Evolutionary conservation across 495 filamentous ascomycete species (phyloP).

Genomic region (Aspergillus baeticus): DNA sequence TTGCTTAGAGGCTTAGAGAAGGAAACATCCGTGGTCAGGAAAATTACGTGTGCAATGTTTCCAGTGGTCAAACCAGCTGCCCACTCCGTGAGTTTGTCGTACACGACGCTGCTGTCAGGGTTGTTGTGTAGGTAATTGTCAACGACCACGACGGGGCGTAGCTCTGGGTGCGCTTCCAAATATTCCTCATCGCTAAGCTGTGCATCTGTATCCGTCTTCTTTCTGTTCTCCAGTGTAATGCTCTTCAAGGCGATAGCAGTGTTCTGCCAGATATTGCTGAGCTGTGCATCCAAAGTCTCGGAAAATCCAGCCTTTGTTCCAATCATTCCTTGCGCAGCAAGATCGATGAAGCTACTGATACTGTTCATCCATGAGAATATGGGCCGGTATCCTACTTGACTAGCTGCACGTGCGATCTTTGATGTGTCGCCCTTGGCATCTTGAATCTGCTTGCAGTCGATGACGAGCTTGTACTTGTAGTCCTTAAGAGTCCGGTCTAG

Average conservation of each 20-base stretch:
- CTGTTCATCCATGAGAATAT: conserved; percentile 97
- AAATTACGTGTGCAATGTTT: conserved; percentile 96
- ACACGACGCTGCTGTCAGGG: conserved; percentile 69
- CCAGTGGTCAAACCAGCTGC: conserved; percentile 79
- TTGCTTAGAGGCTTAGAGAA: conserved; percentile 86
- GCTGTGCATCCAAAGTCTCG: conserved; percentile 87
- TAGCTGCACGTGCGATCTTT: conserved; percentile 78
- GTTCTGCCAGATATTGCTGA: conserved; percentile 89
- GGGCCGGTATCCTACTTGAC: conserved; percentile 86
- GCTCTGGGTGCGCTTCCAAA: conserved; percentile 86
- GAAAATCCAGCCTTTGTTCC: conserved; percentile 94
- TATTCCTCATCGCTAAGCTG: conserved; percentile 80
- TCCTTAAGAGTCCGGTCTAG: conserved; percentile 78
- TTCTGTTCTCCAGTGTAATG: conserved; percentile 66
- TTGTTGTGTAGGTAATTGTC: conserved; percentile 90
- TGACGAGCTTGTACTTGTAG: conserved; percentile 74
- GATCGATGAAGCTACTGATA: conserved; percentile 84
- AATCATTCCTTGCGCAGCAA: conserved; percentile 90
- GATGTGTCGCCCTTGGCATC: conserved; percentile 89
- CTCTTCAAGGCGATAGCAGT: conserved; percentile 76
- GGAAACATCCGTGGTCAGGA: conserved; percentile 89
- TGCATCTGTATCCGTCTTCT: conserved; percentile 72
- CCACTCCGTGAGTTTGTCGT: conserved; percentile 91
- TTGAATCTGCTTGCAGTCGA: conserved; percentile 93
- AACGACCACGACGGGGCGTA: conserved; percentile 80